Percentiles rank a stretch among this genome's conserved stretches.
These are phyloP conservation scores for Heliamphora pulchella DNA, from an alignment of 179 eudicot species.

Conservation along the genomic window DNA sequence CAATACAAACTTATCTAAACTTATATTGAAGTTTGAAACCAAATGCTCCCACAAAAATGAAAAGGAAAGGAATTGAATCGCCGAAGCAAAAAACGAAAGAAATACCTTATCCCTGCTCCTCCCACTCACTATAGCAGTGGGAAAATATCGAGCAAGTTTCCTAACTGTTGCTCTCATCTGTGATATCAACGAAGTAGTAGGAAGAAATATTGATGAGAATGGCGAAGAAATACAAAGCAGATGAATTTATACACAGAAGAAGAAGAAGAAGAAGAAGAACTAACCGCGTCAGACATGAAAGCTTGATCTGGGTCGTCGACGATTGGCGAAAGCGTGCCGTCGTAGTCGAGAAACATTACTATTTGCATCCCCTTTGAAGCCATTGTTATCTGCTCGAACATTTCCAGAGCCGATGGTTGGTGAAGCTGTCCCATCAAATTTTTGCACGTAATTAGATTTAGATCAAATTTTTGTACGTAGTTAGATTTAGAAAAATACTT, in stretches of 20 bases:
- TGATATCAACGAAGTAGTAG: neutral
- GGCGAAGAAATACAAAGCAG: neutral
- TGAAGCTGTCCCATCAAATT: constrained; percentile 27
- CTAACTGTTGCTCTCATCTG: constrained; percentile 86
- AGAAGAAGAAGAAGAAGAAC: neutral
- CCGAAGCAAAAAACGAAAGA: too few relatives aligned
- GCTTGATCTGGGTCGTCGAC: constrained; percentile 94
- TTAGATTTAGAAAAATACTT: too few relatives aligned
- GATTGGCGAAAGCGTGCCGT: constrained; percentile 90
- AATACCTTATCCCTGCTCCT: constrained; percentile 79
- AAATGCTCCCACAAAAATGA: neutral
- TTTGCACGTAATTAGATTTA: too few relatives aligned
- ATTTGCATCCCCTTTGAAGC: constrained; percentile 83
- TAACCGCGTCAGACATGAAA: constrained; percentile 75
- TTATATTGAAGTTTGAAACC: too few relatives aligned
- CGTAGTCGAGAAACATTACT: constrained; percentile 82
- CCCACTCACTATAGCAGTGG: constrained; percentile 85
- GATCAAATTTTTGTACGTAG: too few relatives aligned
- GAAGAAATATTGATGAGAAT: neutral
- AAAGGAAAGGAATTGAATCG: neutral
- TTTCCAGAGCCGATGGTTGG: constrained; percentile 69
- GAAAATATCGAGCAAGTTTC: constrained; percentile 70
- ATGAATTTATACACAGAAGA: neutral
- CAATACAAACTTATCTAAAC: too few relatives aligned
- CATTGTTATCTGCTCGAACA: constrained; percentile 69